phyloP scores from a whole-genome alignment of 176 grass and related monocot species.

The Cenchrus fungigraminus region DNA sequence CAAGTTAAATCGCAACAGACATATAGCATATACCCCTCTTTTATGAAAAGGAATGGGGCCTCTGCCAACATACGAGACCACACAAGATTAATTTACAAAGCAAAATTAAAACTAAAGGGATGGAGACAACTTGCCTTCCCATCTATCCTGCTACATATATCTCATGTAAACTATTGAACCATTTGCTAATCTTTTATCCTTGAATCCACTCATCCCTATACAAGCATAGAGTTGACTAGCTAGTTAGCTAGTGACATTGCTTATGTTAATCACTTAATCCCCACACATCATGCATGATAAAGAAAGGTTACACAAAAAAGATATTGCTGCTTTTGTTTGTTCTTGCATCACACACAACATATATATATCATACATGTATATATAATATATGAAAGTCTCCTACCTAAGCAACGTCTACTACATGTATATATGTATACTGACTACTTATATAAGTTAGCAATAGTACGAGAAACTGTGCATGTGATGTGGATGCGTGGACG shows the following conservation, averaged over 20 bases:
- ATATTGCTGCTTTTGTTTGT: background rate
- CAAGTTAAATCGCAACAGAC: slow-evolving; percentile 35
- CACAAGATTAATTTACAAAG: slow-evolving; percentile 1
- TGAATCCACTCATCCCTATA: slow-evolving; percentile 40
- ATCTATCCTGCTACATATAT: slow-evolving; percentile 32
- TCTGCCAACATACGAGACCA: slow-evolving; percentile 10
- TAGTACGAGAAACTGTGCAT: slow-evolving; percentile 16
- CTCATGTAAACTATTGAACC: slow-evolving; percentile 21
- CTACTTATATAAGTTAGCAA: slow-evolving; percentile 3
- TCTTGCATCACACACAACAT: slow-evolving; percentile 6
- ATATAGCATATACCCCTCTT: slow-evolving; percentile 2
- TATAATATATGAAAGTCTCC: background rate
- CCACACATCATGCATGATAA: slow-evolving; percentile 27
- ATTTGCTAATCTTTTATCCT: slow-evolving; percentile 38
- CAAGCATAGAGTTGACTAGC: slow-evolving; percentile 35
- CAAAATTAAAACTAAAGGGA: background rate
- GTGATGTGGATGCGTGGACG: slow-evolving; percentile 1
- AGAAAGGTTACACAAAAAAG: background rate
- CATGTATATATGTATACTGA: background rate
- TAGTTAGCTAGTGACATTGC: slow-evolving; percentile 28
- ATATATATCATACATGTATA: too few species aligned
- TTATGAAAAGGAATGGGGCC: background rate
- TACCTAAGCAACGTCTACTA: background rate
- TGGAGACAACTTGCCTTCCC: slow-evolving; percentile 30
- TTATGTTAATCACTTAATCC: slow-evolving; percentile 29